Base-by-base conservation (phyloP, 2,329 filamentous ascomycete species). In the Aspergillus sp. region DNA sequence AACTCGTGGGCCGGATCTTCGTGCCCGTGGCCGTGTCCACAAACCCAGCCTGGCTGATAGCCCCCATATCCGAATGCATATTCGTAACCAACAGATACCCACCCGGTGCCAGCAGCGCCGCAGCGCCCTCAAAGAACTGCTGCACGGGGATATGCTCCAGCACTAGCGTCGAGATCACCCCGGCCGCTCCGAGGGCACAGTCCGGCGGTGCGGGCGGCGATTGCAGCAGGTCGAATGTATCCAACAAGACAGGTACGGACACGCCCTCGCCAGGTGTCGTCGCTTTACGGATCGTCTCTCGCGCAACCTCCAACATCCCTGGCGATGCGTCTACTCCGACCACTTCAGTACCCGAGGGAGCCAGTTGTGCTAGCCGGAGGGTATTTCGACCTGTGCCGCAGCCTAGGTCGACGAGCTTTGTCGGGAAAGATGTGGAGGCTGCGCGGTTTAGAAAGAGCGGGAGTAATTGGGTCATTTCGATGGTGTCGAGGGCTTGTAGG, bases 321-420 rank as follows among this genome's bases (percentile, higher is more conserved):
- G 73, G 70, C 2, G 82, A 85, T 20, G 83, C 81, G 65, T 88
- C 85, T 1, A 88, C 71, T 3, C 84, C 86, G 1, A 83, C 70
- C 1, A 87, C 73, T 20, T 76, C 63, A 3, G 77, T 68, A 14
- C 68, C 65, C 12, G 52, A 54, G 4, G 65, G 53, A 16, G 56
- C 60, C 0, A 56, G 52, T 4, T 63, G 56, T 50, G 76, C 22
- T 1, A 89, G 76, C 46, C 83, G 84, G 2, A 79, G 61, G 0
- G 86, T 89, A 65, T 87, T 89, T 39, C 87, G 79, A 1, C 85
- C 87, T 0, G 87, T 90, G 2, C 87, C 87, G 66, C 86, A 88
- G 24, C 87, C 87, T 1, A 89, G 74, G 65, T 89, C 87, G n/a
- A 88, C 74, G 29, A 87, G 65, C 32, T 74, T 78, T 54, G 78